A percentile compares a stretch with the other conserved stretches of the same genome.
These are phyloP conservation scores for Senecio squalidus DNA, from an alignment of 140 eudicot species.

Conservation along the genomic window DNA sequence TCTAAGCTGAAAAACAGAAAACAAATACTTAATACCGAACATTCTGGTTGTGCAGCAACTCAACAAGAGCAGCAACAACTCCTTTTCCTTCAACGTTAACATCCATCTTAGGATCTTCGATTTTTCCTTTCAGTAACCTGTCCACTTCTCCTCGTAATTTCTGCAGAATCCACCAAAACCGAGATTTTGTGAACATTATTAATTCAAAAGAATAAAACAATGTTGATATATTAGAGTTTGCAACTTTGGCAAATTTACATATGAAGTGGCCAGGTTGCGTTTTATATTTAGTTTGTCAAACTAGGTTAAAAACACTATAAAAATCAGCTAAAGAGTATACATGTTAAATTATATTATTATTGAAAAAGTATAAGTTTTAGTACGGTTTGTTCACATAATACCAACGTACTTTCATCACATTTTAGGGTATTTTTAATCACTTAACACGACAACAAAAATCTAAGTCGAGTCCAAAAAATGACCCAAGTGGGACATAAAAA, in stretches of 20 bases:
- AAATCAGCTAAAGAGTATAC: no score
- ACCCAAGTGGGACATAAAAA: no score
- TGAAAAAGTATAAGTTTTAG: no score
- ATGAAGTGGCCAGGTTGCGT: background rate
- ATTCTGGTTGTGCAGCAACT: constrained; percentile 76
- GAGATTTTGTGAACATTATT: background rate
- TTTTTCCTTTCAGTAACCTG: constrained; percentile 68
- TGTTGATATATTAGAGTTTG: background rate
- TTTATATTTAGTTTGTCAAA: no score
- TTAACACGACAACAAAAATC: no score
- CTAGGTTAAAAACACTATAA: no score
- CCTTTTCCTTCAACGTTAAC: constrained; percentile 63
- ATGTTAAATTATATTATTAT: no score
- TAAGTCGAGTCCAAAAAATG: no score
- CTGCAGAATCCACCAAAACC: constrained; percentile 33
- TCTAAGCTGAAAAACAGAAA: no score
- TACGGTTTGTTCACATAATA: no score
- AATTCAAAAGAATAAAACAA: background rate
- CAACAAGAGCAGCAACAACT: constrained; percentile 83
- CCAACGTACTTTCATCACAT: no score
- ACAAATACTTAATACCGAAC: constrained; percentile 31
- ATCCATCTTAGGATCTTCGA: constrained; percentile 80
- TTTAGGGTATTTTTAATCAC: no score
- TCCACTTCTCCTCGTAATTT: constrained; percentile 90
- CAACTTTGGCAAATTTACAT: background rate